Evolutionary conservation across 2,329 filamentous ascomycete species (phyloP).

Genomic region (Colletotrichum scovillei): DNA sequence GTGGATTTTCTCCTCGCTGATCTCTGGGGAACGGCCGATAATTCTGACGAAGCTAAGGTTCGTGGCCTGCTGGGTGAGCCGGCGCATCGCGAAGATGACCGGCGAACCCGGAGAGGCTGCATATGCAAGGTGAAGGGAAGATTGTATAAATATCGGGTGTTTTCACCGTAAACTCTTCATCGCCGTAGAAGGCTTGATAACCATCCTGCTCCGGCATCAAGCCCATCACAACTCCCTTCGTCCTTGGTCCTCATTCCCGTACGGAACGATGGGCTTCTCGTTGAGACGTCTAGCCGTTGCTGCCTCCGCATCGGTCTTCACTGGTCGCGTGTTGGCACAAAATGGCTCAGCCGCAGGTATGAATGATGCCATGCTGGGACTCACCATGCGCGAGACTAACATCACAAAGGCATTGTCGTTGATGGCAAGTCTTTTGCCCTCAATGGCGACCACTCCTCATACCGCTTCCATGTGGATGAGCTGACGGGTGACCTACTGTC

Average conservation of each 20-base stretch:
- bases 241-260: neutral
- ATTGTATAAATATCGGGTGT: constrained; percentile 2
- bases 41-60: constrained; percentile 24
- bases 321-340: neutral
- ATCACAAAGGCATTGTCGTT: constrained; percentile 59
- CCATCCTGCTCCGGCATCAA: neutral
- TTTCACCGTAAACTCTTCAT: neutral
- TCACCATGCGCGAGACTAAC: neutral
- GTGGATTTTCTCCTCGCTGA: constrained; percentile 5
- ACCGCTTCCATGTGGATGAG: constrained; percentile 72
- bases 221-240: neutral
- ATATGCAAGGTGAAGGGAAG: neutral
- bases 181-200: neutral
- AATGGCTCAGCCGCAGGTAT: constrained; percentile 9
- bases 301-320: neutral
- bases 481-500: constrained; percentile 66
- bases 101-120: neutral
- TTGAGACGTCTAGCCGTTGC: constrained; percentile 9
- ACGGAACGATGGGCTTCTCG: constrained; percentile 1
- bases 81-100: constrained; percentile 5
- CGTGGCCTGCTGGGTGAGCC: neutral
- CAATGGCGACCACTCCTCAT: constrained; percentile 67
- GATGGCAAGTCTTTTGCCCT: constrained; percentile 67
- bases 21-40: constrained; percentile 25
- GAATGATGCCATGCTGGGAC: fast-evolving